Percentiles rank a stretch among this genome's conserved stretches.
Conservation (phyloP, 1,139 yeast species). For the Yamadazyma jaroonii region DNA sequence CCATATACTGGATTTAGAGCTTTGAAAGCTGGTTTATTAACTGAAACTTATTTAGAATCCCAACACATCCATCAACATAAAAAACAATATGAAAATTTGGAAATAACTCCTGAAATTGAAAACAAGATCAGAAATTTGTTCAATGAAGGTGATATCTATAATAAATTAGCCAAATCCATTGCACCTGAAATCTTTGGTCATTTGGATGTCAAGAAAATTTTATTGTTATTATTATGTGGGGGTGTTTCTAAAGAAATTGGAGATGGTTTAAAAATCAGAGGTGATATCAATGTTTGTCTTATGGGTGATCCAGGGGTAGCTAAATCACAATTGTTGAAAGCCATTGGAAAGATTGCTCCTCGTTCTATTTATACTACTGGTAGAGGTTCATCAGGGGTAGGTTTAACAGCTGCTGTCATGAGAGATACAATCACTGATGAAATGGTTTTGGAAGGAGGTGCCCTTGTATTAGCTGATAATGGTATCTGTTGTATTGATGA, state of each 20-base stretch:
- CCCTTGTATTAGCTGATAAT: constrained; percentile 92
- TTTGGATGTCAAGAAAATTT: constrained; percentile 87
- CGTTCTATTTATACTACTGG: constrained; percentile 98
- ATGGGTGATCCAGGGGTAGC: constrained; percentile 99
- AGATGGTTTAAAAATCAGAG: constrained; percentile 96
- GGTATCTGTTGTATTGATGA: constrained; percentile 99
- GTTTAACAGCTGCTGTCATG: constrained; percentile 98
- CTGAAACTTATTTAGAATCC: constrained; percentile 91
- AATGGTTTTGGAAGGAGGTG: constrained; percentile 98
- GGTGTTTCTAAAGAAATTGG: constrained; percentile 95
- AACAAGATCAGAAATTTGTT: constrained; percentile 51
- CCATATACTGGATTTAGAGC: constrained; percentile 97
- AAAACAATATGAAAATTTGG: constrained; percentile 73
- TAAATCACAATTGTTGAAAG: constrained; percentile 90
- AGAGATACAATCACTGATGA: constrained; percentile 98
- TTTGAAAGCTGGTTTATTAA: constrained; percentile 83
- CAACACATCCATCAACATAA: constrained; percentile 86
- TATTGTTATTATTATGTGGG: constrained; percentile 80
- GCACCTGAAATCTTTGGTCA: constrained; percentile 99
- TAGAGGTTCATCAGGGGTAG: constrained; percentile 98
- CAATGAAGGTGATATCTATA: constrained; percentile 68
- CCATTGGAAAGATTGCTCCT: constrained; percentile 91
- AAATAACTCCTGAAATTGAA: constrained; percentile 56
- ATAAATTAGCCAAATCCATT: constrained; percentile 78
- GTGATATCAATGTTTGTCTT: constrained; percentile 92